Base-by-base conservation (phyloP, 2,329 filamentous ascomycete species). In the Myriosclerotinia curreyana region DNA sequence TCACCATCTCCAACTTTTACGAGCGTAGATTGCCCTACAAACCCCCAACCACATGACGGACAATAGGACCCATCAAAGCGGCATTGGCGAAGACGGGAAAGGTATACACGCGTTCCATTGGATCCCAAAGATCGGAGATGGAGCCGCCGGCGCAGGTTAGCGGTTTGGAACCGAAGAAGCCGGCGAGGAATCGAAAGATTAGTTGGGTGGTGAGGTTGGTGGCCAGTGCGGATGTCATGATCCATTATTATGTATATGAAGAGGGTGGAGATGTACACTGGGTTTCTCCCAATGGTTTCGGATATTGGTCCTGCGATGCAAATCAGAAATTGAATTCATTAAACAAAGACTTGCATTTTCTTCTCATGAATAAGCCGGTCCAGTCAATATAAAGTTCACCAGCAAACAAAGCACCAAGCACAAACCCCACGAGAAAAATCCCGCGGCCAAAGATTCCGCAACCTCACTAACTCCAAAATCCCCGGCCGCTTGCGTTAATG, bases 71-170 rank as follows among this genome's bases (percentile, higher is more conserved):
- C 28, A 31, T 31, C 5, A 31, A 31, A 31, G 28, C 28, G 28
- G 4, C 28, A 31, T 31, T 31, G 28, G 28, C 28, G 6, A 31
- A 31, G 28, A 31, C 28, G 28, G 28, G 28, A 6, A 31, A 31
- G 5, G 28, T 6, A 31, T 31, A 31, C 4, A 31, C 6, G 5
- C 28, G 28, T 31, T 31, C 5, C 6, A 31, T 31, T 4, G 28
- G 28, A 6, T 5, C 28, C 28, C 28, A 31, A 3, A 86, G 82
- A 70, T 88, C 85, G 20, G 84, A 82, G 66, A 86, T 84, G 12
- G 85, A 82, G 64, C 83, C 85, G 6, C 83, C 84, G 1, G 82
- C 81, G 69, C 86, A 86, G 52, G 83, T 86, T 67, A 87, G 76
- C 5, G 67, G 66, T 4, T 67, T 67, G 20, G 49, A 60, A 0